phyloP scores from a whole-genome alignment of 305 asterid genomes.

The Fraxinus angustifolia region DNA sequence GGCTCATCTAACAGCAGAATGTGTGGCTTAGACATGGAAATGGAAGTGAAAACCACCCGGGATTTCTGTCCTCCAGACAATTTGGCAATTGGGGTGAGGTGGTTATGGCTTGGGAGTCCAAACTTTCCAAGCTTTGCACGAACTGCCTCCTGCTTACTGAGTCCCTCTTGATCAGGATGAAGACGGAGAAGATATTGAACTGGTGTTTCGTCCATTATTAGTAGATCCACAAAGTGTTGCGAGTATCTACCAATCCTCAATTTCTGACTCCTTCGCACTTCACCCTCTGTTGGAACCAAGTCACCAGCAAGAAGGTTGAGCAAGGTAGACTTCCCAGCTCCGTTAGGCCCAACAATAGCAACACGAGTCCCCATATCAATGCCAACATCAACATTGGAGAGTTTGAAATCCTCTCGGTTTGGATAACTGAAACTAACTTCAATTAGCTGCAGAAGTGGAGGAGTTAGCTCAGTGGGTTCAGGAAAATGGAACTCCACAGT shows the following conservation, averaged over 20 bases:
- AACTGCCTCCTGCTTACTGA: slow-evolving; percentile 85
- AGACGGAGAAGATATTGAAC: slow-evolving; percentile 81
- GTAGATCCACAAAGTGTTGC: slow-evolving; percentile 75
- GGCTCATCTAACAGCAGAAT: slow-evolving; percentile 51
- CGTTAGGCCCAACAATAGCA: slow-evolving; percentile 83
- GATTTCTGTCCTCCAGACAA: slow-evolving; percentile 88
- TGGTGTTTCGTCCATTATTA: slow-evolving; percentile 83
- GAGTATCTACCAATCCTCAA: slow-evolving; percentile 79
- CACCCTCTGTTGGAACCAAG: slow-evolving; percentile 60
- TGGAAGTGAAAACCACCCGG: slow-evolving; percentile 81
- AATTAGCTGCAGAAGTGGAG: slow-evolving; percentile 66
- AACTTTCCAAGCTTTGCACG: slow-evolving; percentile 86
- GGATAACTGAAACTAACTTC: slow-evolving; percentile 76
- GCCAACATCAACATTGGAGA: slow-evolving; percentile 70
- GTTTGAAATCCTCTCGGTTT: slow-evolving; percentile 61
- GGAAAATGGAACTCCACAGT: slow-evolving; percentile 85
- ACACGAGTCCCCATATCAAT: slow-evolving; percentile 91
- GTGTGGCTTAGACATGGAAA: slow-evolving; percentile 88
- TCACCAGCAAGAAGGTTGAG: slow-evolving; percentile 87
- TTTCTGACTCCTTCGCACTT: slow-evolving; percentile 68
- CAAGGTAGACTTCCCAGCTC: slow-evolving; percentile 82
- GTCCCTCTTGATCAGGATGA: slow-evolving; percentile 87
- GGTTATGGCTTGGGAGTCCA: slow-evolving; percentile 91
- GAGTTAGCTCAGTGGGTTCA: slow-evolving; percentile 65
- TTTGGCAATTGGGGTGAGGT: slow-evolving; percentile 71